Evolutionary conservation across 352 stramenopile species (phyloP), one percentile per base, ranked within the genome.

Genomic region (Phytopythium ostracodes): DNA sequence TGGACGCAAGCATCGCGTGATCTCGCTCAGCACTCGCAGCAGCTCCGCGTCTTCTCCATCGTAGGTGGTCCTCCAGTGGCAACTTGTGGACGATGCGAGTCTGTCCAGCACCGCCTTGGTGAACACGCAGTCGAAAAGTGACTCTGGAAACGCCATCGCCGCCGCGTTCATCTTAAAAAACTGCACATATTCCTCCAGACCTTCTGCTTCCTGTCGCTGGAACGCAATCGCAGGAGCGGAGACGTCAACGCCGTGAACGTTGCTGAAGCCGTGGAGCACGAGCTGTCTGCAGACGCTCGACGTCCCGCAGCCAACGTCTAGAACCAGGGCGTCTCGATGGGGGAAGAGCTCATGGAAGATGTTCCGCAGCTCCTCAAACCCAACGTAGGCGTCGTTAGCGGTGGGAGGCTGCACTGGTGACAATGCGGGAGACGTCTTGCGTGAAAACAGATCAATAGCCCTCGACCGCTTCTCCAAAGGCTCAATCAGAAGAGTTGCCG

Each of bases 231-330:
- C 20, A 33, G 40, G 1, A 29, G 24, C 6, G 4, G 55, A 60
- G 9, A 0, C 42, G 38, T 60, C 55, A 3, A 60, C 31, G 15
- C 55, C 55, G 24, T 60, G 42, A 4, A 60, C 24, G 20, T 38
- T 42, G 38, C 42, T 60, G 55, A 52, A 60, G 7, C 55, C 55
- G 27, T 50, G 42, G 29, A 60, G 42, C 12, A 40, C 55, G 22
- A 60, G 38, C 27, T 60, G 33, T 20, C 25, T 29, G 40, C 55
- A 52, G 27, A 60, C 18, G 11, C 25, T 60, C 11, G 55, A 60
- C 20, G 55, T 51, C 15, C 55, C 55, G 18, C 40, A 60, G 11
- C 55, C 55, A 52, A 60, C 40, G 18, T 60, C 55, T 24, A 60
- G n/a, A 25, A 60, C 52, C 40, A 22, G 20, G 6, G 27, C 55